Conservation (phyloP, 208 protist genomes). For the Acanthamoeba castellanii region DNA sequence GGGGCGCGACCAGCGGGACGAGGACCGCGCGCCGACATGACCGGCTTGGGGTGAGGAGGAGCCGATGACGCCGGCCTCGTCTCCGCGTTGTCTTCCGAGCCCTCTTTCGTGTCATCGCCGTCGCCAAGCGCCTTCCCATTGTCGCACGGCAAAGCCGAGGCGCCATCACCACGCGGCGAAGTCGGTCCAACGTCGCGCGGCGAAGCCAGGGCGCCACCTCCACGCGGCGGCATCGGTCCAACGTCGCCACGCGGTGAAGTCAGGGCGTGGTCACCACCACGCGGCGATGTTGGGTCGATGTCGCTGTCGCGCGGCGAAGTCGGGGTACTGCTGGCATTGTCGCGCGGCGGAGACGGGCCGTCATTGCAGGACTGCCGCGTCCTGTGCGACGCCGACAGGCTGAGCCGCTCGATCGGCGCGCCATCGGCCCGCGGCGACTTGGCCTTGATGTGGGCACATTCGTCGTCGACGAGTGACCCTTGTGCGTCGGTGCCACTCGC, state of each 20-base stretch:
- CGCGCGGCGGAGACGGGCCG: too few relatives aligned
- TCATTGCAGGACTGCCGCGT: background rate
- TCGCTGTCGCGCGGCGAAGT: too few relatives aligned
- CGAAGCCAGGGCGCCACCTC: too few relatives aligned
- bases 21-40: background rate
- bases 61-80: background rate
- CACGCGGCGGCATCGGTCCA: too few relatives aligned
- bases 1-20: background rate
- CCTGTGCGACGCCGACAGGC: background rate
- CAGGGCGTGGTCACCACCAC: too few relatives aligned
- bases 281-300: too few relatives aligned
- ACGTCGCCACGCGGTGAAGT: too few relatives aligned
- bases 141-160: too few relatives aligned
- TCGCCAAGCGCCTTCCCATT: background rate
- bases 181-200: too few relatives aligned
- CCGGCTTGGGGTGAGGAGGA: background rate
- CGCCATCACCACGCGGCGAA: too few relatives aligned
- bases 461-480: background rate
- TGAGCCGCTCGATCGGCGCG: background rate
- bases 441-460: background rate
- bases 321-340: too few relatives aligned
- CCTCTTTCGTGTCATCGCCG: background rate
- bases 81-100: background rate
- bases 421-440: background rate
- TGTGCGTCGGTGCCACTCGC: background rate